Base-by-base conservation (phyloP, 768 basidiomycete genomes). In the Russula brevipes region DNA sequence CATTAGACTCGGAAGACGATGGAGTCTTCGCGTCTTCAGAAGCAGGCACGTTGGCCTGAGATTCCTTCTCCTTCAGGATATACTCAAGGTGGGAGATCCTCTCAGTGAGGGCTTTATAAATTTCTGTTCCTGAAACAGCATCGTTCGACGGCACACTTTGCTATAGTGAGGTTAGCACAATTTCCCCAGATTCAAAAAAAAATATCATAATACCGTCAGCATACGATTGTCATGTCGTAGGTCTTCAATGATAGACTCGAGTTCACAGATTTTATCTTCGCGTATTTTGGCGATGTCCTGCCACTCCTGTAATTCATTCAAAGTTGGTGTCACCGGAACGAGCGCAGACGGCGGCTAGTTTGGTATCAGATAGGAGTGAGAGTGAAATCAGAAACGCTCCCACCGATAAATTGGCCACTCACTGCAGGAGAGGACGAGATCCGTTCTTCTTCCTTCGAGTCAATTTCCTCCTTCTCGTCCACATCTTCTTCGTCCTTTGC, bases 391-490 rank as follows among this genome's bases (percentile, higher is more conserved):
- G 51, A 72, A 74, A 73, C 73, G 74, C 79, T 82, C 84, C 83
- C 84, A 85, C 85, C 82, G 82, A 79, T 81, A 77, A 78, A 80
- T 76, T 76, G 79, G 77, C 79, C 80, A 87, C 88, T 84, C 82
- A 89, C 88, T 78, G 77, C 80, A 74, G 86, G 84, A 79, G 85
- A 81, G 77, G 81, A 83, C 75, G 81, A 79, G 75, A 77, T 77
- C 66, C 78, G 74, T 75, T 79, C 81, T 78, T 81, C 81, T 73
- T 75, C 64, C 54, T 72, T 75, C 46, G 66, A 56, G 6, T 71
- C 69, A 31, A 68, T 72, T 46, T 76, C 71, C 60, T 68, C 69
- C 31, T 50, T 54, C 46, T 39, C 52, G 8, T 56, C 62, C 30
- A 41, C 52, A 12, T 61, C 61, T 36, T 70, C 68, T 10, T 64